Percentiles rank a stretch among this genome's conserved stretches.
These are phyloP conservation scores for Geotrichum fermentans DNA, from an alignment of 1,139 yeast genomes.

Conservation along the genomic window DNA sequence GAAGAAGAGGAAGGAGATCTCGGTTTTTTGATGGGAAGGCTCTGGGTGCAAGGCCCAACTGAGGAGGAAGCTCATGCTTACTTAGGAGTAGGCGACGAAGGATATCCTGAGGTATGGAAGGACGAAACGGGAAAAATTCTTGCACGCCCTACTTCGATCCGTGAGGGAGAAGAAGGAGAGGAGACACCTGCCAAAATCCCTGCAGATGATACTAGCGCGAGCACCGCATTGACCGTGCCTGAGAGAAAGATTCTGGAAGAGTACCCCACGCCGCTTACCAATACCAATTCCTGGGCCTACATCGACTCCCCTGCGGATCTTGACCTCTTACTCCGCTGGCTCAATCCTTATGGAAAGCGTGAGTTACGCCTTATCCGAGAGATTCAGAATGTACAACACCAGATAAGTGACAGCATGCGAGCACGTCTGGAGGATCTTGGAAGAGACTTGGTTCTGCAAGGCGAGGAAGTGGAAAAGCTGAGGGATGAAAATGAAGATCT, in stretches of 20 bases:
- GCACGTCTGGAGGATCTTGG: slow-evolving; percentile 48
- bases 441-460: slow-evolving; percentile 34
- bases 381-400: slow-evolving; percentile 44
- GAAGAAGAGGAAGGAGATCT: slow-evolving; percentile 40
- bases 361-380: slow-evolving; percentile 68
- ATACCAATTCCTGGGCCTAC: slow-evolving; percentile 61
- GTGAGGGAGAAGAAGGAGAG: slow-evolving; percentile 26
- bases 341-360: slow-evolving; percentile 71
- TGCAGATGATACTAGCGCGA: slow-evolving; percentile 28
- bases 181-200: slow-evolving; percentile 23
- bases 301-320: slow-evolving; percentile 62
- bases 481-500: slow-evolving; percentile 31
- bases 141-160: slow-evolving; percentile 37
- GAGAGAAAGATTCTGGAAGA: slow-evolving; percentile 71
- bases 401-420: slow-evolving; percentile 52
- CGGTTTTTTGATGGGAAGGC: slow-evolving; percentile 75
- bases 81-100: slow-evolving; percentile 34
- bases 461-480: slow-evolving; percentile 26
- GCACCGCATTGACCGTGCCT: slow-evolving; percentile 23
- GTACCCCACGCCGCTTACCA: slow-evolving; percentile 49
- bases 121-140: slow-evolving; percentile 26
- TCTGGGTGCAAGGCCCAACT: slow-evolving; percentile 94
- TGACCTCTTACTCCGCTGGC: slow-evolving; percentile 55
- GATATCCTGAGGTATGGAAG: slow-evolving; percentile 18
- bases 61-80: slow-evolving; percentile 52